Base-by-base conservation (phyloP, 768 basidiomycete species). In the Amanita pallidorosea region DNA sequence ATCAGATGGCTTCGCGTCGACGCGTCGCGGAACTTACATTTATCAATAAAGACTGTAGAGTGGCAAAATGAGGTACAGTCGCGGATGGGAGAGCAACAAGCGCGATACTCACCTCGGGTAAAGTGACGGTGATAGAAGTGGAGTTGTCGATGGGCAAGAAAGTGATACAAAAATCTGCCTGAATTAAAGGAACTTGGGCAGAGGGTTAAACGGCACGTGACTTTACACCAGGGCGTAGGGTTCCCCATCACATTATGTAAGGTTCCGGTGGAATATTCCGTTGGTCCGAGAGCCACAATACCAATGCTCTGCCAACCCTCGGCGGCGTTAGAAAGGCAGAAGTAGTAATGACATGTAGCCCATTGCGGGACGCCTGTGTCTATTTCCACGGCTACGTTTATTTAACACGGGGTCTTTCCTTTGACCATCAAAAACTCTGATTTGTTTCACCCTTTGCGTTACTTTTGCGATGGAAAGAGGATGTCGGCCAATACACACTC, bases 171-270 rank as follows among this genome's bases (percentile, higher is more conserved):
- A 67, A 58, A 59, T 56, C 67, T 70, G 71, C 71, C 74, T 73
- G 77, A 80, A 83, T 80, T 81, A 74, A 76, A 75, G 73, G 70
- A 67, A 67, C 63, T 70, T 76, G 81, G 81, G 81, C 80, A 82
- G 70, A 83, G 81, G 81, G 81, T 81, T 81, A 62, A 34, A 20
- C 6, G 27, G 27, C 70, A 73, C 67, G 70, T 72, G 70, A 67
- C 37, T 59, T 53, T 15, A 56, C 55, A 50, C 38, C 52, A 45
- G 52, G 52, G 41, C 52, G 27, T 34, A 49, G 47, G 45, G 48
- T 42, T 51, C 18, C 42, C 27, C 41, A 42, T 48, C 50, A 50
- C 18, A 45, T 52, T 46, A 52, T 17, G 51, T 52, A 46, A 46
- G 9, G 34, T 53, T 53, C 52, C 33, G 40, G 18, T 41, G 38